Evolutionary conservation across 768 basidiomycete genomes (phyloP).

Genomic region (Mycena kentingensis): DNA sequence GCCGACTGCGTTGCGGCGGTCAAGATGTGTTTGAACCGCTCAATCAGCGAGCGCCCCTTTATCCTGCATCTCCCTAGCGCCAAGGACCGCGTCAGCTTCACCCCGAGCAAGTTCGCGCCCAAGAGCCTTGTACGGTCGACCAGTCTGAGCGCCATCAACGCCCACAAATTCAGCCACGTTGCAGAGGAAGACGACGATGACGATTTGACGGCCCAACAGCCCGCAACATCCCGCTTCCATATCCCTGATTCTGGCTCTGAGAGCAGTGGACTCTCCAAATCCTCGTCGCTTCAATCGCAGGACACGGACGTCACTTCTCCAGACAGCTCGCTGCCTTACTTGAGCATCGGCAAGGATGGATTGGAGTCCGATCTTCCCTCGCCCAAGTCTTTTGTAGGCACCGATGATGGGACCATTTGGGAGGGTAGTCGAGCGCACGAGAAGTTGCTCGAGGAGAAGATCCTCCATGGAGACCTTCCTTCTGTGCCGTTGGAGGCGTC

Average conservation of each 20-base stretch:
- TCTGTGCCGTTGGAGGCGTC: conserved; percentile 48
- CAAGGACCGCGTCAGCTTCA: conserved; percentile 49
- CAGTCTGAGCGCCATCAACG: conserved; percentile 41
- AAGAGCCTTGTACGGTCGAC: conserved; percentile 35
- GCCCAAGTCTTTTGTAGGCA: conserved; percentile 51
- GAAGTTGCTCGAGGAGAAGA: conserved; percentile 52
- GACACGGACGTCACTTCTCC: conserved; percentile 54
- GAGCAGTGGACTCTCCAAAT: conserved; percentile 50
- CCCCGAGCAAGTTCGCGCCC: conserved; percentile 50
- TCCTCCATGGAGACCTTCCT: conserved; percentile 54
- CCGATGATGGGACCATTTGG: conserved; percentile 61
- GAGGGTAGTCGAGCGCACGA: conserved; percentile 44
- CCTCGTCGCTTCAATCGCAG: conserved; percentile 46
- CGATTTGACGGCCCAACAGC: conserved; percentile 39
- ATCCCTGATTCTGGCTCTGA: conserved; percentile 44
- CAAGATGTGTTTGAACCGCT: conserved; percentile 74
- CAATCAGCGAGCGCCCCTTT: conserved; percentile 62
- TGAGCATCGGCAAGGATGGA: conserved; percentile 30
- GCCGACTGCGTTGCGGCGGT: conserved; percentile 88
- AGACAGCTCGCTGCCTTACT: conserved; percentile 40
- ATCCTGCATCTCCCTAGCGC: conserved; percentile 61
- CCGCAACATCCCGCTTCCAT: conserved; percentile 22
- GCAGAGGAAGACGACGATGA: conserved; percentile 62
- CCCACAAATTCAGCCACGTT: conserved; percentile 38
- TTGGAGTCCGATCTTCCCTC: conserved; percentile 50